Evolutionary conservation across 1,284 basidiomycete species (phyloP), one percentile per base, ranked within the genome.

Genomic region (Xerocomus cyaneibrunnescens): DNA sequence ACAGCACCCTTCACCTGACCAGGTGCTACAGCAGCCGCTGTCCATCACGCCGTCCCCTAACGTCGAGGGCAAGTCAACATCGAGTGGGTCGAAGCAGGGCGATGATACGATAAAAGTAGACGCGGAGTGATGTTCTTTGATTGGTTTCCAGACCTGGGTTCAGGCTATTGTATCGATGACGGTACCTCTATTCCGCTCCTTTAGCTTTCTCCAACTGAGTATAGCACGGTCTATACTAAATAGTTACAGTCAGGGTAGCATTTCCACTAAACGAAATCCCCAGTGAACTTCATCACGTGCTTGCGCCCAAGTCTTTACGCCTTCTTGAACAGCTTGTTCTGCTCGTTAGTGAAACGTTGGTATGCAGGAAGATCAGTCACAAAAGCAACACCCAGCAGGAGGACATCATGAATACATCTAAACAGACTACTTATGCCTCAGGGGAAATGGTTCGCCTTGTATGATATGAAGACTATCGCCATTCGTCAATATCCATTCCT

Each of bases 301-400:
- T n/a, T n/a, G n/a, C n/a, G n/a, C n/a, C n/a, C n/a, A 1, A 22
- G 16, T 36, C 21, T 28, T 5, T 7, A 34, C 12, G 14, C 7
- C 8, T 17, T n/a, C 25, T 50, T 41, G 4, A 41, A 22, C 21
- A 60, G 17, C 32, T 49, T 40, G 21, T 41, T 35, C 25, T 48
- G 4, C 10, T 50, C 37, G n/a, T 43, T n/a, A 4, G 39, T 14
- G 22, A 46, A 55, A 8, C 62, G 61, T 14, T 53, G 27, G 25
- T 51, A 62, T 6, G 54, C 31, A 3, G 28, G 3, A 3, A 61
- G 41, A 32, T 44, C 21, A 17, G 60, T 50, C 35, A 37, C 56
- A 2, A 45, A 62, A 8, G 30, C 62, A 4, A 62, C 49, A 17
- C 59, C 59, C 61, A 50, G 12, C n/a, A n/a, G n/a, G 25, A 21